These are phyloP conservation scores for Coniella lustricola DNA, from an alignment of 2,329 filamentous ascomycete species.

Conservation along the genomic window DNA sequence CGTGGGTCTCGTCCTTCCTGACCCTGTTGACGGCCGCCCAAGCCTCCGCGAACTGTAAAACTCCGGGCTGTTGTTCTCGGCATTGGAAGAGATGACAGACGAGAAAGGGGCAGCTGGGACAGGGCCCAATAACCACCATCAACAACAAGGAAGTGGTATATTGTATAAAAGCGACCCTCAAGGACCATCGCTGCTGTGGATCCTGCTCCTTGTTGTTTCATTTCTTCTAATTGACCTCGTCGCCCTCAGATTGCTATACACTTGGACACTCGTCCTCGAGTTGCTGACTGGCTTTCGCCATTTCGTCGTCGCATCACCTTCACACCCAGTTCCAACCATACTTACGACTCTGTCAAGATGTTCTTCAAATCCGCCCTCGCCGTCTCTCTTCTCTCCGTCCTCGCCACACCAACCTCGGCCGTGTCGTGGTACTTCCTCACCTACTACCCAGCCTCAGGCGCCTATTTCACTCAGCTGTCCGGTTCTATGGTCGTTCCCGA, in stretches of 20 bases:
- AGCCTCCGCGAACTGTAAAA: background rate
- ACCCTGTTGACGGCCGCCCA: background rate
- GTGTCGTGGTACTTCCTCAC: constrained; percentile 29
- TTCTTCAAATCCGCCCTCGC: constrained; percentile 9
- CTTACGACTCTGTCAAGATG: constrained; percentile 3
- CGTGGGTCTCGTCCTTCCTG: background rate
- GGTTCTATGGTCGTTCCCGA: constrained; percentile 25
- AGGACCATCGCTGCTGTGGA: too few relatives aligned
- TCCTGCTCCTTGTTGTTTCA: background rate
- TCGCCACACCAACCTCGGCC: constrained; percentile 23
- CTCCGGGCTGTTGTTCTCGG: background rate
- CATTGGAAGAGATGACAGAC: constrained; percentile 6
- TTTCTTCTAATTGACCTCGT: background rate
- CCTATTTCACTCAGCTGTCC: constrained; percentile 27
- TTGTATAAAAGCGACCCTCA: too few relatives aligned
- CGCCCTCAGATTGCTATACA: background rate
- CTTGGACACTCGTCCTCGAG: background rate
- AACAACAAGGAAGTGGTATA: too few relatives aligned
- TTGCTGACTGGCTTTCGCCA: background rate
- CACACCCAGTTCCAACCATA: background rate
- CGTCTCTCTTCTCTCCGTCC: constrained; percentile 17
- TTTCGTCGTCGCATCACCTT: background rate
- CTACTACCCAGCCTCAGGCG: constrained; percentile 26
- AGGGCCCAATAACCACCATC: too few relatives aligned
- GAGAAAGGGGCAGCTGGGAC: too few relatives aligned